phyloP scores from a whole-genome alignment of 2,329 filamentous ascomycete genomes.

The Trichocomaceae sp. region DNA sequence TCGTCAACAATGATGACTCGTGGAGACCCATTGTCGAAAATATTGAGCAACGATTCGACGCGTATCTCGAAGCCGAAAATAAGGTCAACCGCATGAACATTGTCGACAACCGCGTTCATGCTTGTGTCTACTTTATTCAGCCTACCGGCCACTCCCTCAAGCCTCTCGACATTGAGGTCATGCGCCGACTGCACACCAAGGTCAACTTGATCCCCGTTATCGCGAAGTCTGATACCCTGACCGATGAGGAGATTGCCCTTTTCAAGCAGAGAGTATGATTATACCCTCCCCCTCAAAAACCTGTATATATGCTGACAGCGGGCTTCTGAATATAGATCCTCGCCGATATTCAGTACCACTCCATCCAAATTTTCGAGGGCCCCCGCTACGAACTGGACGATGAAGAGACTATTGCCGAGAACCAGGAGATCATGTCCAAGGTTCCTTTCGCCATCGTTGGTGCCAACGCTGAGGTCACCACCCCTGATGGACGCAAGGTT shows the following conservation, averaged over 20 bases:
- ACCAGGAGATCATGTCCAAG: slow-evolving; percentile 99
- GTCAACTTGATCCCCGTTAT: slow-evolving; percentile 99
- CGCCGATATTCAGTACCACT: slow-evolving; percentile 92
- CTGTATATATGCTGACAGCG: slow-evolving; percentile 17
- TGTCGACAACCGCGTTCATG: slow-evolving; percentile 97
- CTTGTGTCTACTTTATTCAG: slow-evolving; percentile 99
- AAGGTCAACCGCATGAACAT: slow-evolving; percentile 99
- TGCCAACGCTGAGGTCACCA: slow-evolving; percentile 89
- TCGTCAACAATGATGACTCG: slow-evolving; percentile 99
- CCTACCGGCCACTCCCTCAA: slow-evolving; percentile 97
- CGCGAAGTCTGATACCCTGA: slow-evolving; percentile 96
- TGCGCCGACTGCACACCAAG: slow-evolving; percentile 99
- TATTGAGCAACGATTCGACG: slow-evolving; percentile 98
- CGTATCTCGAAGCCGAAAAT: slow-evolving; percentile 98
- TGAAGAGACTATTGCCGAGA: slow-evolving; percentile 98
- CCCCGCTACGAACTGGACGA: slow-evolving; percentile 98
- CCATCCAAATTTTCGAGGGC: slow-evolving; percentile 97
- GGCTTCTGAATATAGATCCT: slow-evolving; percentile 62
- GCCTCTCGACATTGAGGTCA: slow-evolving; percentile 97
- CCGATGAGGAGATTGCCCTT: slow-evolving; percentile 85
- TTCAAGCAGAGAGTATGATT: slow-evolving; percentile 85
- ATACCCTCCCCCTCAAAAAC: not conserved
- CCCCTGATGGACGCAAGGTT: slow-evolving; percentile 86
- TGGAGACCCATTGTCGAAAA: slow-evolving; percentile 99
- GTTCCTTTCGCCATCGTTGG: slow-evolving; percentile 97